A percentile compares a stretch with the other conserved stretches of the same genome.
These are phyloP conservation scores for Albugo candida DNA, from an alignment of 352 stramenopile species.

Conservation along the genomic window DNA sequence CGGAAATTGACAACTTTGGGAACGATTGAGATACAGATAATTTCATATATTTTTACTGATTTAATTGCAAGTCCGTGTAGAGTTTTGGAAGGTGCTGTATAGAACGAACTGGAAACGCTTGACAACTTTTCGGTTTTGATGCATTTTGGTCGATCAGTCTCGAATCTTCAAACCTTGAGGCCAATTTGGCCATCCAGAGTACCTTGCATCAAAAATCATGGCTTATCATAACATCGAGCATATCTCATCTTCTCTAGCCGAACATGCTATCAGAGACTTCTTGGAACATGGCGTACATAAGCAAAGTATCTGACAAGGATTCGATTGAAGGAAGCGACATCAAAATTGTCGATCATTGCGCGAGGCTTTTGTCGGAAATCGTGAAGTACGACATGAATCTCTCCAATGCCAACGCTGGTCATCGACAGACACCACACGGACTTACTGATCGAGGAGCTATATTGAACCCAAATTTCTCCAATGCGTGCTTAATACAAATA, in stretches of 20 bases:
- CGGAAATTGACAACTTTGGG: constrained; percentile 55
- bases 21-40: constrained; percentile 55
- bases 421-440: too few species aligned
- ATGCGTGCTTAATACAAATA: too few species aligned
- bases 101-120: constrained; percentile 5
- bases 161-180: constrained; percentile 49
- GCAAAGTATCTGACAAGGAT: too few species aligned
- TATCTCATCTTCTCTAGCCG: constrained; percentile 15
- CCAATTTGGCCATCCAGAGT: constrained; percentile 51
- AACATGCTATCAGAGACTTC: constrained; percentile 37
- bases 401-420: too few species aligned
- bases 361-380: constrained; percentile 46
- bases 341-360: constrained; percentile 58
- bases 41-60: constrained; percentile 75
- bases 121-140: constrained; percentile 50
- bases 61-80: constrained; percentile 33
- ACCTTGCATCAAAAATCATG: constrained; percentile 57
- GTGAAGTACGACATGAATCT: constrained; percentile 24
- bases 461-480: constrained; percentile 31
- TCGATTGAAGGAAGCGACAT: too few species aligned
- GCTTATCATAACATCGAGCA: constrained; percentile 16
- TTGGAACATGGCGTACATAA: constrained; percentile 50
- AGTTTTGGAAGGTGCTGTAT: neutral
- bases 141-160: constrained; percentile 69
- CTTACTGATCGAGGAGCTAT: constrained; percentile 44